These are phyloP conservation scores for Crepidotus variabilis DNA, from an alignment of 768 basidiomycete genomes.

Conservation along the genomic window DNA sequence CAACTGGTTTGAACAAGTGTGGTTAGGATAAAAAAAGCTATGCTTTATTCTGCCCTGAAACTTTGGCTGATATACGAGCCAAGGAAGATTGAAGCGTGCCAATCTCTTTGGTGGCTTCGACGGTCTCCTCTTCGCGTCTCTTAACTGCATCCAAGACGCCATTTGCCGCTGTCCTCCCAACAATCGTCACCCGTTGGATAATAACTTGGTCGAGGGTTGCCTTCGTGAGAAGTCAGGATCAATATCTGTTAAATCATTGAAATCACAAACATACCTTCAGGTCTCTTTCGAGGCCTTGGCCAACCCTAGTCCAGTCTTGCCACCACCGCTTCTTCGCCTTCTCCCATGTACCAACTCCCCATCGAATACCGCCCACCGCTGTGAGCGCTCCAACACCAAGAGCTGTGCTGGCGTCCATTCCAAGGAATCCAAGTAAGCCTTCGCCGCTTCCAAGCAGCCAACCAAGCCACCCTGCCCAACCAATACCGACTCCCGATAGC, in stretches of 20 bases:
- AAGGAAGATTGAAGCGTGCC: slow-evolving; percentile 33
- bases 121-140: slow-evolving; percentile 43
- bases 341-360: slow-evolving; percentile 68
- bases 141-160: slow-evolving; percentile 37
- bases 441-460: slow-evolving; percentile 40
- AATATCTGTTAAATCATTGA: background rate
- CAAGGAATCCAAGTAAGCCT: slow-evolving; percentile 32
- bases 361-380: slow-evolving; percentile 47
- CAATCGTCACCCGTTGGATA: slow-evolving; percentile 46
- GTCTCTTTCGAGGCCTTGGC: slow-evolving; percentile 62
- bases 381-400: slow-evolving; percentile 56
- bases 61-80: slow-evolving; percentile 14
- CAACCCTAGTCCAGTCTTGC: slow-evolving; percentile 61
- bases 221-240: slow-evolving; percentile 26
- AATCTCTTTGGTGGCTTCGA: slow-evolving; percentile 39
- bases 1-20: background rate
- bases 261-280: slow-evolving; percentile 42
- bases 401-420: slow-evolving; percentile 53
- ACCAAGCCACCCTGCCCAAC: slow-evolving; percentile 60
- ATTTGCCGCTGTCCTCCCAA: slow-evolving; percentile 47
- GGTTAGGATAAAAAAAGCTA: background rate
- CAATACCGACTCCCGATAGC: slow-evolving; percentile 44
- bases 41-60: slow-evolving; percentile 6
- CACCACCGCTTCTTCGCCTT: slow-evolving; percentile 63
- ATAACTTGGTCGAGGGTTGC: slow-evolving; percentile 41